Base-by-base conservation (phyloP, 2,329 filamentous ascomycete species). In the Fusarium bactridioides region DNA sequence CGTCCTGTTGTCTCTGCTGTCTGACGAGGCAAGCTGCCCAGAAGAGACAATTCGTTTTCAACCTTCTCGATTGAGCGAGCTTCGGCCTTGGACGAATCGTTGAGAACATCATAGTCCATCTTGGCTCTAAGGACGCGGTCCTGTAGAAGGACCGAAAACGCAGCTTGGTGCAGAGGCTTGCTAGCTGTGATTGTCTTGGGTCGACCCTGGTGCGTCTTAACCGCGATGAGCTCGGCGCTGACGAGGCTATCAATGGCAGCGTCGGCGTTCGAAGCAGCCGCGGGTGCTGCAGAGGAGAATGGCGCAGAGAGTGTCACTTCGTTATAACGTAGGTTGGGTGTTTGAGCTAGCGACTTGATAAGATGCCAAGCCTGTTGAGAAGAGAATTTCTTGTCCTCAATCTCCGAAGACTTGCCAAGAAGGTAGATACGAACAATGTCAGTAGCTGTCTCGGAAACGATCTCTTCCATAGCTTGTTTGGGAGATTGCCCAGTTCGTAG, bases 391-490 rank as follows among this genome's bases (percentile, higher is more conserved):
- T 88, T 88, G 44, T 86, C 83, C 6, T 85, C 83, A 9, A 82
- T 80, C 21, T 83, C 79, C 21, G 79, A 80, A 4, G 84, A 79
- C 56, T 88, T 88, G 50, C 90, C 89, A 78, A 97, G 85, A 35
- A 99, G 89, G 83, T 95, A 98, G 87, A 98, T 94, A 78, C 97
- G 97, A 69, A 97, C 84, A 53, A 98, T 95, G 78, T 98, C 96
- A 0, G 93, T 93, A 2, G 94, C 93, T 23, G 92, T 93, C 78
- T 97, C 94, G 61, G 94, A 91, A 60, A 97, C 92, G 70, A 99
- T 98, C 72, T 97, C 94, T 27, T 90, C 86, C 5, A 98, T 92
- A 6, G 96, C 96, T 74, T 92, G 87, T 71, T 87, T 88, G 2
- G 96, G 96, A 5, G 88, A 92, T 80, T 98, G 94, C 21, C 96